Percentiles rank a stretch among this genome's conserved stretches.
phyloP scores from a whole-genome alignment of 345 rosid species.

The Eucalyptus sp. region DNA sequence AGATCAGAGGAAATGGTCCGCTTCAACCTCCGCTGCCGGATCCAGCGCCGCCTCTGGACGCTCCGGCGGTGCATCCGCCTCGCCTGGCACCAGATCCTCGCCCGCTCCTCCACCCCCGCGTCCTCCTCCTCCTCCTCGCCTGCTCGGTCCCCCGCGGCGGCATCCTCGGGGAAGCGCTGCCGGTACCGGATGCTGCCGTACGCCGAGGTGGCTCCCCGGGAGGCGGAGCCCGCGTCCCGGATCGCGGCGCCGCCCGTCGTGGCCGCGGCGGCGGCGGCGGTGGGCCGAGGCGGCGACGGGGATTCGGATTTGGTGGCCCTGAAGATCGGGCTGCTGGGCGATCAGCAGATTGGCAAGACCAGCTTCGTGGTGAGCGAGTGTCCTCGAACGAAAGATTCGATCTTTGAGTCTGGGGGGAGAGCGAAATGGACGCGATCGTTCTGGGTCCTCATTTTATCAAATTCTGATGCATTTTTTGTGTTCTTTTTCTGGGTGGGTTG shows the following conservation, averaged over 20 bases:
- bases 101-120: slow-evolving; percentile 1
- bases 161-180: slow-evolving; percentile 23
- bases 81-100: slow-evolving; percentile 26
- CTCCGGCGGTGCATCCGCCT: slow-evolving; percentile 46
- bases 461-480: not conserved
- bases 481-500: not conserved
- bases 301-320: slow-evolving; percentile 73
- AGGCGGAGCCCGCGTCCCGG: not conserved
- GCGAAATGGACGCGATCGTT: not conserved
- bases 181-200: slow-evolving; percentile 30
- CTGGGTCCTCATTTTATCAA: not conserved
- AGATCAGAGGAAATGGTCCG: slow-evolving; percentile 7
- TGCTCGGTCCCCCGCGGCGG: not conserved
- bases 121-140: not conserved
- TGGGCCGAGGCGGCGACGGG: not conserved
- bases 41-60: slow-evolving; percentile 33
- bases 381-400: not conserved
- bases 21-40: slow-evolving; percentile 21
- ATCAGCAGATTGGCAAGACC: slow-evolving; percentile 63
- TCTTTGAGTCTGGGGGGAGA: not conserved
- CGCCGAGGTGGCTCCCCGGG: slow-evolving; percentile 12
- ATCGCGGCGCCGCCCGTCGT: not conserved
- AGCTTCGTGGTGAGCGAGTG: slow-evolving; percentile 54
- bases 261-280: not conserved
- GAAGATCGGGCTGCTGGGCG: slow-evolving; percentile 83